Conservation (phyloP, 805 yeast genomes). For the Vanderwaltozyma verrucispora region DNA sequence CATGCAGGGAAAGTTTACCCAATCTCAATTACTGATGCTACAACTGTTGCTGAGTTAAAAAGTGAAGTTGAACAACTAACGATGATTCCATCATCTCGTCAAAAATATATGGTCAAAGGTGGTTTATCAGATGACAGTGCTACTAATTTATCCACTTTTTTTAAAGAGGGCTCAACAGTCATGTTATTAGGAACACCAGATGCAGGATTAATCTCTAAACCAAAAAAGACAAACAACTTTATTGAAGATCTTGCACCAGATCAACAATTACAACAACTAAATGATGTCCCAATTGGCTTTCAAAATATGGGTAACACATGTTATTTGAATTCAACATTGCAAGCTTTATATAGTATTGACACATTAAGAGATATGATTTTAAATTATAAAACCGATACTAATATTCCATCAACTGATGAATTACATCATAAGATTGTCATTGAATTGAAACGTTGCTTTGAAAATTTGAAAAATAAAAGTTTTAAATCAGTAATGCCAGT, state of each 20-base stretch:
- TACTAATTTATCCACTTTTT: constrained; percentile 30
- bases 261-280: constrained; percentile 28
- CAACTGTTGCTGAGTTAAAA: constrained; percentile 48
- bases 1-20: constrained; percentile 63
- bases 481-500: constrained; percentile 54
- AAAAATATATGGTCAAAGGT: constrained; percentile 83
- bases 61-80: constrained; percentile 61
- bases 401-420: constrained; percentile 17
- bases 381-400: constrained; percentile 36
- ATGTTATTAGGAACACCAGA: constrained; percentile 94
- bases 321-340: constrained; percentile 82
- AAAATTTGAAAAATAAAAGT: constrained; percentile 31
- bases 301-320: constrained; percentile 95
- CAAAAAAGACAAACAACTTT: constrained; percentile 46
- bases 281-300: constrained; percentile 72
- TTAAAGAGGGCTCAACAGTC: constrained; percentile 56
- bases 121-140: constrained; percentile 66
- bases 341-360: constrained; percentile 70
- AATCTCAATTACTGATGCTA: constrained; percentile 23
- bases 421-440: constrained; percentile 33
- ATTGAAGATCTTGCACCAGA: constrained; percentile 53
- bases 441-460: constrained; percentile 39
- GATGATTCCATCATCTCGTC: constrained; percentile 78
- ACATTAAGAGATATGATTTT: constrained; percentile 59
- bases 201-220: constrained; percentile 41